Conservation (phyloP, 257 asterid genomes). For the Scutellaria galericulata region DNA sequence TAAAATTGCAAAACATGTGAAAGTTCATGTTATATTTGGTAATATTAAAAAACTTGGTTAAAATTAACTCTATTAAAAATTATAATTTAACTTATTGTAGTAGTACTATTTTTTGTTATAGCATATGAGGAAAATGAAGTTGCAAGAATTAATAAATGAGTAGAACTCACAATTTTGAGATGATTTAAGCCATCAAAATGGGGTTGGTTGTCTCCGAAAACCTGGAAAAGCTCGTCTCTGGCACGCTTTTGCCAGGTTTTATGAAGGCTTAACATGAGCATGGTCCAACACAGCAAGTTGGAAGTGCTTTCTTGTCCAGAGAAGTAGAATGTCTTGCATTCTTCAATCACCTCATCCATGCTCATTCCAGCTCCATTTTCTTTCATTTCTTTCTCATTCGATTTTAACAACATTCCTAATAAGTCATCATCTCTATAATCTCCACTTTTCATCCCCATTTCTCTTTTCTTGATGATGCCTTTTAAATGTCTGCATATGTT, state of each 20-base stretch:
- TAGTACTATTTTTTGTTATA: too few species aligned
- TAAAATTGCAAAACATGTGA: too few species aligned
- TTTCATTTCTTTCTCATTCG: constrained; percentile 45
- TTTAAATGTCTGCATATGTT: constrained; percentile 37
- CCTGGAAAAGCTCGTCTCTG: constrained; percentile 48
- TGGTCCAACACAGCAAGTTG: constrained; percentile 52
- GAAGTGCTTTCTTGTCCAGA: constrained; percentile 64
- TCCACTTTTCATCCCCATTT: constrained; percentile 36
- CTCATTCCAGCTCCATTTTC: constrained; percentile 59
- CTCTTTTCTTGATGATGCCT: constrained; percentile 41
- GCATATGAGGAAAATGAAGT: too few species aligned
- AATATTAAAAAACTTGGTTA: too few species aligned
- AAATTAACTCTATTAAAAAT: too few species aligned
- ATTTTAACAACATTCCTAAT: constrained; percentile 42
- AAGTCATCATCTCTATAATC: constrained; percentile 40
- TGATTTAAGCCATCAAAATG: constrained; percentile 54
- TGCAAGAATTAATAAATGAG: too few species aligned
- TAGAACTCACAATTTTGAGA: constrained; percentile 58
- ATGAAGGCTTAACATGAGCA: constrained; percentile 52
- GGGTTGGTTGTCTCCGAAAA: constrained; percentile 42
- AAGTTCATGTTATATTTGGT: too few species aligned
- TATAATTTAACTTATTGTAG: too few species aligned
- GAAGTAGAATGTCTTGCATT: constrained; percentile 59
- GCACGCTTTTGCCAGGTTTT: constrained; percentile 62
- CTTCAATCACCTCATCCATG: constrained; percentile 57